Conservation (phyloP, 495 filamentous ascomycete species). For the Neurospora hispaniola region DNA sequence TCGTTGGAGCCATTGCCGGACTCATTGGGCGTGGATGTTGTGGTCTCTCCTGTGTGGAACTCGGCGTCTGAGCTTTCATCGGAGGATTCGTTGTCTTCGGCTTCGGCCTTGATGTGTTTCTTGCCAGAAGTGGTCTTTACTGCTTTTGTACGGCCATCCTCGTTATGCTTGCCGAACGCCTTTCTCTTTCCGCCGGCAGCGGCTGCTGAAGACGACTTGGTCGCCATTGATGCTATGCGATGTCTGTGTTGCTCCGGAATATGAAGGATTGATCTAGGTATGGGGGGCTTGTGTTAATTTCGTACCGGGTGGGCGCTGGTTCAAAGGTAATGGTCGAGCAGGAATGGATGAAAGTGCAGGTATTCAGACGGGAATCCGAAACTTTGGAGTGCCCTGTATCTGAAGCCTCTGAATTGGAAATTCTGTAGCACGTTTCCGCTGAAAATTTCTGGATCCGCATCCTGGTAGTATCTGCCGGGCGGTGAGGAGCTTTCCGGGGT, state of each 20-base stretch:
- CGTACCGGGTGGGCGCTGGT: neutral
- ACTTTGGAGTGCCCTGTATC: neutral
- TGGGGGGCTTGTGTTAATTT: neutral
- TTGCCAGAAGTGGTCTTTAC: constrained; percentile 27
- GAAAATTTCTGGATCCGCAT: constrained; percentile 9
- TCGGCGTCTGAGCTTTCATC: constrained; percentile 7
- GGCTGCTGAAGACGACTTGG: constrained; percentile 17
- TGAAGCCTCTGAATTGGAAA: constrained; percentile 1
- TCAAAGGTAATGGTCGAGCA: neutral
- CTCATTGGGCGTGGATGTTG: neutral
- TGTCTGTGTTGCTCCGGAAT: neutral
- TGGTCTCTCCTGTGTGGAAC: neutral
- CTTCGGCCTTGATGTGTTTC: constrained; percentile 25
- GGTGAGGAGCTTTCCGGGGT: constrained; percentile 20
- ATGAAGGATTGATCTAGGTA: neutral
- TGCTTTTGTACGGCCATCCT: constrained; percentile 31
- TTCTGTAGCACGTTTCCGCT: constrained; percentile 5
- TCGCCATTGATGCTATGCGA: constrained; percentile 6
- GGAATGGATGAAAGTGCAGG: neutral
- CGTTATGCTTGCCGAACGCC: constrained; percentile 24
- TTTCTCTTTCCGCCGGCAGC: constrained; percentile 30
- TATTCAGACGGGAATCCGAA: neutral
- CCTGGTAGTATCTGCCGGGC: constrained; percentile 26
- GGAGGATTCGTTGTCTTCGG: constrained; percentile 26
- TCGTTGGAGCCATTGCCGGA: neutral